Percentiles rank a stretch among this genome's conserved stretches.
Conservation (phyloP, 2,329 filamentous ascomycete genomes). For the Colletotrichum lentis region DNA sequence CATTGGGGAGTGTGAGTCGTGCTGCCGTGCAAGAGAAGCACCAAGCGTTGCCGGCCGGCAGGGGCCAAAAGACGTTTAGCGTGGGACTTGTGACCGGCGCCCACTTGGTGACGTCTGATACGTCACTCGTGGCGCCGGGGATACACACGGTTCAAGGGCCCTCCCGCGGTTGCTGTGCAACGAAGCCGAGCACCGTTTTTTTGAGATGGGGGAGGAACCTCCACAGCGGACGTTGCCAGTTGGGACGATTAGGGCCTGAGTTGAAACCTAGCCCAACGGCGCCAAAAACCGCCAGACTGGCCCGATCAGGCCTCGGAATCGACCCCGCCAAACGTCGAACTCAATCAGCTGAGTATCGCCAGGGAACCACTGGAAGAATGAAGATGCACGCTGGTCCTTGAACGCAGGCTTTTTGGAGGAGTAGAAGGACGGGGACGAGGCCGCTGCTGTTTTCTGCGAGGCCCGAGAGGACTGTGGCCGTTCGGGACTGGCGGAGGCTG, state of each 20-base stretch:
- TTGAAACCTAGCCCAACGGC: constrained; percentile 4
- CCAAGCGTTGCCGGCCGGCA: constrained; percentile 14
- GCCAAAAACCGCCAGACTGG: constrained; percentile 3
- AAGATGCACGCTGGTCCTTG: not conserved
- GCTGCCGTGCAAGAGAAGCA: not conserved
- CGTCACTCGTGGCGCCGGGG: constrained; percentile 32
- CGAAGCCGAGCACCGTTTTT: constrained; percentile 9
- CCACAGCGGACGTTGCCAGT: constrained; percentile 3
- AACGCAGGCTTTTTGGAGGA: no score
- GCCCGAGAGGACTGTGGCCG: not conserved
- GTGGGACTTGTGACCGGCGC: not conserved
- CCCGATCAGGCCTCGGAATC: constrained; percentile 10
- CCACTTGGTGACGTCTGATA: constrained; percentile 31
- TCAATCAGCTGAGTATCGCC: not conserved
- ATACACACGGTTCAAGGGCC: constrained; percentile 31
- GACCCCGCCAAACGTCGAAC: not conserved
- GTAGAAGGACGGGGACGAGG: not conserved
- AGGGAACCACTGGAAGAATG: not conserved
- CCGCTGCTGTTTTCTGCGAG: not conserved
- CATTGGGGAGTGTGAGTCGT: not conserved
- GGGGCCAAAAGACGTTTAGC: not conserved
- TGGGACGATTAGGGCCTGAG: not conserved
- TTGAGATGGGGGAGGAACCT: not conserved
- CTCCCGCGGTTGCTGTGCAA: constrained; percentile 39
- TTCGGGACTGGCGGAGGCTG: not conserved